phyloP scores from a whole-genome alignment of 768 basidiomycete genomes.

The Scleroderma bovista region DNA sequence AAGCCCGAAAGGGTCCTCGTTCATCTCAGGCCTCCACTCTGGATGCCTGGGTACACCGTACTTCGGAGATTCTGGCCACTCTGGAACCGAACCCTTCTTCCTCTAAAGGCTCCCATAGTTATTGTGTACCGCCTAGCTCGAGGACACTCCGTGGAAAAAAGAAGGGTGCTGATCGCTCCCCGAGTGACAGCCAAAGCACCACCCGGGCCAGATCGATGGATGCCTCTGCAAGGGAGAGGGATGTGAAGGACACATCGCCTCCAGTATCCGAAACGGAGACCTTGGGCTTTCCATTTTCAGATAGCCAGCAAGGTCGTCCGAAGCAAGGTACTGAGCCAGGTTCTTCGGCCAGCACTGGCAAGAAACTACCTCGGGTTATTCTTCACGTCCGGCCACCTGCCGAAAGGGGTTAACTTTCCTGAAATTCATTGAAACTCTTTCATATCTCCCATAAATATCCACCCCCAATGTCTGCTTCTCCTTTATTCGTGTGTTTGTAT shows the following conservation, averaged over 20 bases:
- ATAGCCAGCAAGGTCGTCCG: not conserved
- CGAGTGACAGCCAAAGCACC: slow-evolving; percentile 4
- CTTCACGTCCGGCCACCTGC: slow-evolving; percentile 45
- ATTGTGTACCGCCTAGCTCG: slow-evolving; percentile 30
- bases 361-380: slow-evolving; percentile 51
- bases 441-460: too few species aligned
- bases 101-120: not conserved
- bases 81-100: slow-evolving; percentile 9
- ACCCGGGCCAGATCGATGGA: slow-evolving; percentile 7
- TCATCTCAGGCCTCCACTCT: slow-evolving; percentile 19
- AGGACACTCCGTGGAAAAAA: slow-evolving; percentile 49
- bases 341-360: slow-evolving; percentile 14
- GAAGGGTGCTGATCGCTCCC: slow-evolving; percentile 14
- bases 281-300: not conserved
- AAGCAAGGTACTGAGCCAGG: not conserved
- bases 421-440: too few species aligned
- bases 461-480: too few species aligned
- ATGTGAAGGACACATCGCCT: not conserved
- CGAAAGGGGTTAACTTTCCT: not conserved
- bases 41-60: slow-evolving; percentile 57
- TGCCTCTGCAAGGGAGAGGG: slow-evolving; percentile 8
- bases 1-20: slow-evolving; percentile 52
- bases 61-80: slow-evolving; percentile 27
- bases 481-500: too few species aligned
- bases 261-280: not conserved